Conservation (phyloP, 495 filamentous ascomycete genomes). For the Neurospora discreta region DNA sequence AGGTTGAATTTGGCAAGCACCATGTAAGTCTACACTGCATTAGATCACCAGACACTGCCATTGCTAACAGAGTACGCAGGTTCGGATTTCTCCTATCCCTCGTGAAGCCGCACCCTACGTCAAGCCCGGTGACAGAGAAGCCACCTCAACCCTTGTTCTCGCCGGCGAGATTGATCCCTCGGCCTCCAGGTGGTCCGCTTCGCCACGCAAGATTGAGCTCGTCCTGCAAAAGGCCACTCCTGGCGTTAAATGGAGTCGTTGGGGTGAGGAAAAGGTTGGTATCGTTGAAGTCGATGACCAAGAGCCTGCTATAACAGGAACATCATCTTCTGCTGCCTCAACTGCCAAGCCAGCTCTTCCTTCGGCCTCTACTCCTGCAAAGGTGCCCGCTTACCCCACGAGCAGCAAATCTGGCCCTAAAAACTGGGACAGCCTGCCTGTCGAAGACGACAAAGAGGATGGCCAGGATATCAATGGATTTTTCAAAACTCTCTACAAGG, state of each 20-base stretch:
- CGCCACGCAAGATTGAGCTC: constrained; percentile 78
- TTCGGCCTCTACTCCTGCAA: neutral
- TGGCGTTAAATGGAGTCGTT: constrained; percentile 63
- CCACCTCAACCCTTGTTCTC: constrained; percentile 53
- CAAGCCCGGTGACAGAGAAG: constrained; percentile 16
- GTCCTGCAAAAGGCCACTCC: constrained; percentile 53
- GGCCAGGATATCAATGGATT: constrained; percentile 69
- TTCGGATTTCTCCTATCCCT: constrained; percentile 15
- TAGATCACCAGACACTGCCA: neutral
- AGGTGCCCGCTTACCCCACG: constrained; percentile 66
- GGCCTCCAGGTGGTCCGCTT: constrained; percentile 49
- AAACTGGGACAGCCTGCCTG: constrained; percentile 76
- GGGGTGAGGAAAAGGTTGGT: constrained; percentile 20
- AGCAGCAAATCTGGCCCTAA: constrained; percentile 77
- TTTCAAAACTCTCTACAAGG: constrained; percentile 84
- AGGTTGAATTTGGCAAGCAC: constrained; percentile 15
- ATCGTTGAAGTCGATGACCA: neutral
- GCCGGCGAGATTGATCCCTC: constrained; percentile 52
- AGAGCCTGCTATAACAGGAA: neutral
- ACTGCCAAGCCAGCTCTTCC: neutral
- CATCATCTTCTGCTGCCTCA: neutral
- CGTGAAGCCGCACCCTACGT: constrained; percentile 17
- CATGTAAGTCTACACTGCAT: constrained; percentile 12
- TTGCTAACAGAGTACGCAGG: constrained; percentile 8
- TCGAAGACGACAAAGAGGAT: constrained; percentile 45